Evolutionary conservation across 108 stramenopile species (phyloP), one percentile per base, ranked within the genome.

Genomic region (Thalassiosira profunda): DNA sequence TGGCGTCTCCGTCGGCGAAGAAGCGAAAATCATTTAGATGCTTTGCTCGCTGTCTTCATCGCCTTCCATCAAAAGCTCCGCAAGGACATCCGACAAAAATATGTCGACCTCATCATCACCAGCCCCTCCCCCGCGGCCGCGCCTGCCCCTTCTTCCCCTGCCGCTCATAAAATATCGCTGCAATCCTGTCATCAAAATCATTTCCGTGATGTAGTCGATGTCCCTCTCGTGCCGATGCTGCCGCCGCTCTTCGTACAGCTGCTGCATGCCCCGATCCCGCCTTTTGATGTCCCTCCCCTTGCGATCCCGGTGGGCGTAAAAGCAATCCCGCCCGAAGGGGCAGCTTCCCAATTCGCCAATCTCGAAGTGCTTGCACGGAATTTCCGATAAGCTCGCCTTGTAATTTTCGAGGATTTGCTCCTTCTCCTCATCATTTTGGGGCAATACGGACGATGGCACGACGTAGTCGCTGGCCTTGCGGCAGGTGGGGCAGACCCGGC

Each of bases 301-400:
- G 10, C 48, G 31, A 57, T 76, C 54, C n/a, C 66, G 28, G 64
- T 86, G 85, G 20, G 70, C 73, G 47, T 82, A 86, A 58, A 82
- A 81, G 38, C 85, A 86, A 72, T 83, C 85, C 3, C 67, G 43
- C 15, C 85, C 85, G 57, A 82, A 86, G n/a, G 74, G 69, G 47
- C 85, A 86, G 31, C 66, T 68, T n/a, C 85, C 85, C 36, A 81
- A 37, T 29, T 73, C 46, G 17, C 78, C 80, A 21, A 5, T 6
- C 14, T 72, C 58, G 37, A 76, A 84, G 10, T 65, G 43, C n/a
- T 42, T 51, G 68, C 79, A 80, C 2, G 81, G 74, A 11, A 82
- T 79, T 0, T 11, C 23, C 6, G 81, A 42, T 31, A 67, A 58
- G n/a, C 58, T 15, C 11, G 55, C 65, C 57, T 80, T 82, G 73